Conservation (phyloP, 176 grass and related monocot genomes). For the Otatea glauca region DNA sequence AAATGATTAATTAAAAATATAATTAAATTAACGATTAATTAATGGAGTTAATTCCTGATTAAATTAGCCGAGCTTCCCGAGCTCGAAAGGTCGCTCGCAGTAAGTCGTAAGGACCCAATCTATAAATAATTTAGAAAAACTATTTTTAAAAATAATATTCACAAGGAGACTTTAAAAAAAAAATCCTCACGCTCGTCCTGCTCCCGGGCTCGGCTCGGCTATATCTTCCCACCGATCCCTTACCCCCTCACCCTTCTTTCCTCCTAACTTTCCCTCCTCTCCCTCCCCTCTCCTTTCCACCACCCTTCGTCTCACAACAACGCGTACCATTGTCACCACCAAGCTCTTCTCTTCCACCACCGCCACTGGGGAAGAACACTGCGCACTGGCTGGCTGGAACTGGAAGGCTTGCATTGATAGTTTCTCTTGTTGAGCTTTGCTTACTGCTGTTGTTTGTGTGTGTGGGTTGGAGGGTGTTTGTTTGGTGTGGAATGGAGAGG, state of each 20-base stretch:
- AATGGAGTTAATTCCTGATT: too few species aligned
- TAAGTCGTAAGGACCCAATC: too few species aligned
- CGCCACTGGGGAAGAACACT: not conserved
- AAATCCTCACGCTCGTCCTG: not conserved
- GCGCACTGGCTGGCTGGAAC: not conserved
- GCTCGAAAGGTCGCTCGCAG: too few species aligned
- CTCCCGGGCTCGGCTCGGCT: conserved; percentile 9
- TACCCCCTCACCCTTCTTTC: conserved; percentile 32
- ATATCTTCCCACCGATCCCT: conserved; percentile 57
- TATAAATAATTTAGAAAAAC: too few species aligned
- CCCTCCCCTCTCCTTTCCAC: conserved; percentile 3
- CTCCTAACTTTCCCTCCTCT: conserved; percentile 29
- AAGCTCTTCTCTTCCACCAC: not conserved
- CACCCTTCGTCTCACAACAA: not conserved
- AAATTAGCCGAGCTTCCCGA: too few species aligned
- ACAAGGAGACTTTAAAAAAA: too few species aligned
- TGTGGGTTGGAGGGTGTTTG: not conserved
- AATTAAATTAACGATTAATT: too few species aligned
- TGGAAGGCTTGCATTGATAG: not conserved
- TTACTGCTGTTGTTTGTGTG: not conserved
- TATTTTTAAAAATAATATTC: too few species aligned
- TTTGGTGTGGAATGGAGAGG: conserved; percentile 52
- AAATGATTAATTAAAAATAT: too few species aligned
- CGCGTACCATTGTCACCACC: not conserved
- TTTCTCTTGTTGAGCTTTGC: not conserved